Percentiles rank a stretch among this genome's conserved stretches.
Conservation (phyloP, 352 stramenopile genomes). For the Blastocystis sp. region DNA sequence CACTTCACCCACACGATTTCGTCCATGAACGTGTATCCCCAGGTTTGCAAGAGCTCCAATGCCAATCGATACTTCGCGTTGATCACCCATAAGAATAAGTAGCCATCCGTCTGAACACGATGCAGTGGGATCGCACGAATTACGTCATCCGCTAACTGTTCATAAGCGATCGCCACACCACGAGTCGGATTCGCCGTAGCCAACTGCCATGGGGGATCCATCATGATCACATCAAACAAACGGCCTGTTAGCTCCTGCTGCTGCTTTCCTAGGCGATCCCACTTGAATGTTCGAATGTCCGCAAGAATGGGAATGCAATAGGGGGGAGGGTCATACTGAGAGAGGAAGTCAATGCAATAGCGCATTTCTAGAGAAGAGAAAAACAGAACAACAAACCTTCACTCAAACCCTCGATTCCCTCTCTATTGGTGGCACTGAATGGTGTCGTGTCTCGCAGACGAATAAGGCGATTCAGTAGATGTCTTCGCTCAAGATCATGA, state of each 20-base stretch:
- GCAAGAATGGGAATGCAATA: constrained; percentile 65
- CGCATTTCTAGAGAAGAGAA: background rate
- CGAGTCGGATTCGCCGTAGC: constrained; percentile 67
- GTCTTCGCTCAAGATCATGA: constrained; percentile 24
- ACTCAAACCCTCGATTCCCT: background rate
- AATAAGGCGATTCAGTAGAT: background rate
- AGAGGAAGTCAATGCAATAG: background rate
- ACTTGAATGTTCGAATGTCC: constrained; percentile 66
- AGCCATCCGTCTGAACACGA: constrained; percentile 64
- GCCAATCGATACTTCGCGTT: constrained; percentile 68
- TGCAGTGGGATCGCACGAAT: constrained; percentile 65
- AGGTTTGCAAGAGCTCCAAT: constrained; percentile 66
- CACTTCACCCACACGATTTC: constrained; percentile 67
- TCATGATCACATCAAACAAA: constrained; percentile 67
- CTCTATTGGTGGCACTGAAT: background rate
- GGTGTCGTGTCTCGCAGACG: background rate
- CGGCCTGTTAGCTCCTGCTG: constrained; percentile 57
- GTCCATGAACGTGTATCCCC: constrained; percentile 66
- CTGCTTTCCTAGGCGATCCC: constrained; percentile 61
- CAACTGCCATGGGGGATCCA: constrained; percentile 67
- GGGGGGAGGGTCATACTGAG: constrained; percentile 63
- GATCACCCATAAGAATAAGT: constrained; percentile 67
- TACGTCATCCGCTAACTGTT: constrained; percentile 64
- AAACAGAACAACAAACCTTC: background rate
- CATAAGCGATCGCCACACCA: constrained; percentile 66